phyloP scores from a whole-genome alignment of 2,329 filamentous ascomycete species.

The Aspergillus calidoustus region DNA sequence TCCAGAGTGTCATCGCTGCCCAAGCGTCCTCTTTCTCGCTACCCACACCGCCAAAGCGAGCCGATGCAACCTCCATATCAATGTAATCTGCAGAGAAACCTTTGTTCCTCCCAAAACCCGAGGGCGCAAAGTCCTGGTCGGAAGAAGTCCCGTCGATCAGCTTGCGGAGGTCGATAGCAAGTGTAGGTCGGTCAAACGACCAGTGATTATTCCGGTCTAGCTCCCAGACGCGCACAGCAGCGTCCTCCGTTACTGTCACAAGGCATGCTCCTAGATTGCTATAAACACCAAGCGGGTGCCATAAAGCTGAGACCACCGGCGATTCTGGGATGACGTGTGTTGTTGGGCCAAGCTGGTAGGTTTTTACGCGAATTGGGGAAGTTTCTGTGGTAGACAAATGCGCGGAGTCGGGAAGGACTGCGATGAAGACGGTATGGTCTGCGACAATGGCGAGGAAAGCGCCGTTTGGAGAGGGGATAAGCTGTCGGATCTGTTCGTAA shows the following conservation, averaged over 20 bases:
- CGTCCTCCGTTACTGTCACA: constrained; percentile 86
- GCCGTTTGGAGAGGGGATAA: constrained; percentile 80
- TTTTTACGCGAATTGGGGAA: constrained; percentile 75
- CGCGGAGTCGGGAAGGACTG: constrained; percentile 78
- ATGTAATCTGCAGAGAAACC: constrained; percentile 86
- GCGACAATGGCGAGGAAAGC: constrained; percentile 86
- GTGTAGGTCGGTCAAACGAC: constrained; percentile 81
- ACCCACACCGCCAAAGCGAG: constrained; percentile 79
- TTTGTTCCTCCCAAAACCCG: constrained; percentile 72
- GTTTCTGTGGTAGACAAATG: constrained; percentile 73
- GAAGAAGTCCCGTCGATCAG: constrained; percentile 80
- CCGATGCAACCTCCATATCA: constrained; percentile 92
- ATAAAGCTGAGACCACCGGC: constrained; percentile 78
- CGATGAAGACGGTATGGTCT: constrained; percentile 84
- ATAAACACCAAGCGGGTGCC: constrained; percentile 85
- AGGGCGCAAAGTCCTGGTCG: constrained; percentile 82
- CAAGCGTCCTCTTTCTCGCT: constrained; percentile 68
- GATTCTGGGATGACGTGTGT: constrained; percentile 87
- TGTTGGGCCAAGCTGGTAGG: constrained; percentile 89
- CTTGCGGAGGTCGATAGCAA: constrained; percentile 87
- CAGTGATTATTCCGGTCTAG: constrained; percentile 80
- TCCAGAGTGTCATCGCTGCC: constrained; percentile 95
- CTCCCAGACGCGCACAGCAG: constrained; percentile 89
- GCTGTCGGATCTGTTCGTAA: constrained; percentile 80
- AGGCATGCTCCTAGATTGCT: constrained; percentile 71